Percentiles rank a stretch among this genome's conserved stretches.
These are phyloP conservation scores for Cenchrus fungigraminus DNA, from an alignment of 176 grass and related monocot species.

Conservation along the genomic window DNA sequence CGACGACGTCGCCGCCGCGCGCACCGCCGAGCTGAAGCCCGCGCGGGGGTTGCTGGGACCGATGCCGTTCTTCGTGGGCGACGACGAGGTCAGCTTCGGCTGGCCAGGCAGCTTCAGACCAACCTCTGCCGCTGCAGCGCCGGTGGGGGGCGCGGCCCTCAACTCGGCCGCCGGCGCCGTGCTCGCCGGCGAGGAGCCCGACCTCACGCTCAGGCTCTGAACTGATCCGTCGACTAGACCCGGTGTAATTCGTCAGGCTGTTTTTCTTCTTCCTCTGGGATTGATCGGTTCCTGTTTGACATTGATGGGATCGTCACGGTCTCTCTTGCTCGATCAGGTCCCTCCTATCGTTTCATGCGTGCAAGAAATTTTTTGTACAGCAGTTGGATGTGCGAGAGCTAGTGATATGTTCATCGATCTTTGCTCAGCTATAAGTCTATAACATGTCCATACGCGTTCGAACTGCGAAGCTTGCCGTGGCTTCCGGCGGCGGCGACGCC, in stretches of 20 bases:
- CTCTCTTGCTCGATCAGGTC: constrained; percentile 24
- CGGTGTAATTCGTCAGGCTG: constrained; percentile 13
- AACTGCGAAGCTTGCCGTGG: background rate
- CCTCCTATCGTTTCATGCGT: constrained; percentile 40
- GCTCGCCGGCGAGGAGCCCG: constrained; percentile 63
- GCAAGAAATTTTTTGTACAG: constrained; percentile 51
- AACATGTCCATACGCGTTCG: constrained; percentile 9
- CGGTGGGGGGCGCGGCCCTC: constrained; percentile 5
- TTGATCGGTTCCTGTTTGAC: constrained; percentile 26
- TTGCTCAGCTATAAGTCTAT: too few relatives aligned
- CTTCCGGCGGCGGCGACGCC: background rate
- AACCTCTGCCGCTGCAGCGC: background rate
- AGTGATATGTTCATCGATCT: background rate
- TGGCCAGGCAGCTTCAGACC: constrained; percentile 73
- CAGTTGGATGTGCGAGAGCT: constrained; percentile 26
- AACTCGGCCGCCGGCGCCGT: constrained; percentile 20
- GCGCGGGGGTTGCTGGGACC: constrained; percentile 52
- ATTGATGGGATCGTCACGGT: constrained; percentile 18
- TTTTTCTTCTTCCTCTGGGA: background rate
- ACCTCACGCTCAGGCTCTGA: constrained; percentile 75
- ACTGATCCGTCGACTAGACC: constrained; percentile 26
- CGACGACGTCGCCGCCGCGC: background rate
- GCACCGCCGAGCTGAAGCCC: constrained; percentile 9
- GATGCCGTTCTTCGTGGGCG: constrained; percentile 55
- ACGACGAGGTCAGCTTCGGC: constrained; percentile 55